A percentile compares a stretch with the other conserved stretches of the same genome.
Evolutionary conservation across 306 rosid species (phyloP).

Genomic region (Quercus ilex): DNA sequence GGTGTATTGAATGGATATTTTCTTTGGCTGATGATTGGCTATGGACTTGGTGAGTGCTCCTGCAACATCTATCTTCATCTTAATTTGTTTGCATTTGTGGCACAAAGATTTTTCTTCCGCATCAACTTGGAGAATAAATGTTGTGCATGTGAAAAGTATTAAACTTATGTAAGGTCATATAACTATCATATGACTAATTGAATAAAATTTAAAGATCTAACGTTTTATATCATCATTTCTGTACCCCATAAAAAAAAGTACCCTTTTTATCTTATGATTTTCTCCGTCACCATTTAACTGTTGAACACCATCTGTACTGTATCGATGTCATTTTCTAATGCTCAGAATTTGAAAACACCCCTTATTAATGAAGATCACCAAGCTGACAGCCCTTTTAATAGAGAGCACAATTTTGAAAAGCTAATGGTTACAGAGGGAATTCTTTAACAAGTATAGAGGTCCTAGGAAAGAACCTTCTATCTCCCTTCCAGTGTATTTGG

Average conservation of each 20-base stretch:
- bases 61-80: conserved; percentile 5
- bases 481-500: neutral
- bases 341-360: too few relatives aligned
- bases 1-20: conserved; percentile 51
- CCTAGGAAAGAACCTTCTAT: neutral
- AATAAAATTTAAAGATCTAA: neutral
- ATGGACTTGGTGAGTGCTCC: conserved; percentile 71
- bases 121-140: neutral
- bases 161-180: neutral
- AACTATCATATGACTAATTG: neutral
- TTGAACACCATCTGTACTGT: too few relatives aligned
- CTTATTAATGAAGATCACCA: too few relatives aligned
- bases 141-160: neutral
- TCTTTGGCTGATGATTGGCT: conserved; percentile 78
- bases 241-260: too few relatives aligned
- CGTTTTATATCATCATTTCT: neutral
- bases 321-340: too few relatives aligned
- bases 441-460: neutral
- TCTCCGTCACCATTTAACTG: too few relatives aligned
- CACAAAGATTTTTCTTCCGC: neutral
- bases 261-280: too few relatives aligned
- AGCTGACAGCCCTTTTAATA: too few relatives aligned
- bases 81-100: conserved; percentile 3
- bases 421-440: neutral
- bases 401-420: too few relatives aligned